These are phyloP conservation scores for Saturnispora diversa DNA, from an alignment of 805 yeast species.

Conservation along the genomic window DNA sequence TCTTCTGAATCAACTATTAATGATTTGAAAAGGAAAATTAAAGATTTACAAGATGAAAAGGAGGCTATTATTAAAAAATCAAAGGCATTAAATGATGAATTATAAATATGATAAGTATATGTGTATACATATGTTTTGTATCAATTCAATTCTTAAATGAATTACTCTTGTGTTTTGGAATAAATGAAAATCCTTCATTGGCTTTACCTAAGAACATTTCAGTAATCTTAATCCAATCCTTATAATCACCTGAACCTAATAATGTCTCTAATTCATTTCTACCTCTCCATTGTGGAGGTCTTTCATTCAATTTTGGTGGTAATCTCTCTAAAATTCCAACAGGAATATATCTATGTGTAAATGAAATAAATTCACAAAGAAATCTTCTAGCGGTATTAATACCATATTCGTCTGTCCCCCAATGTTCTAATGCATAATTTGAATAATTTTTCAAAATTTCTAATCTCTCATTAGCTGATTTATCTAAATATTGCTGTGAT, in stretches of 20 bases:
- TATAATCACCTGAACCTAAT: constrained; percentile 74
- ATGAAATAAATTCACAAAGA: constrained; percentile 89
- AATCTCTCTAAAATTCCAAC: constrained; percentile 82
- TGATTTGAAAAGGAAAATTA: constrained; percentile 40
- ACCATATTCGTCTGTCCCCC: constrained; percentile 98
- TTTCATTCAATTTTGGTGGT: constrained; percentile 84
- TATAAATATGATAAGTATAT: constrained; percentile 30
- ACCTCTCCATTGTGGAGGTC: constrained; percentile 92
- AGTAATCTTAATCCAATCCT: constrained; percentile 92
- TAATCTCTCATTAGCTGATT: constrained; percentile 81
- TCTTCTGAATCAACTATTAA: constrained; percentile 5
- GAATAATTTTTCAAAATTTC: constrained; percentile 65
- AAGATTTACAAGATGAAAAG: constrained; percentile 57
- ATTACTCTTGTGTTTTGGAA: constrained; percentile 94
- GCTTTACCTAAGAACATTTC: constrained; percentile 93
- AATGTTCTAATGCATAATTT: constrained; percentile 80
- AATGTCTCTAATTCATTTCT: constrained; percentile 88
- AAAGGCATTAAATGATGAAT: constrained; percentile 53
- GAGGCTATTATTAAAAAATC: constrained; percentile 68
- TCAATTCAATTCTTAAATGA: constrained; percentile 39
- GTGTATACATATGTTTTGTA: not conserved
- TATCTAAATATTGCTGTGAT: constrained; percentile 81
- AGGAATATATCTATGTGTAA: constrained; percentile 91
- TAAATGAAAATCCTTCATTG: constrained; percentile 63
- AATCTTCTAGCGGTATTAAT: constrained; percentile 79